A percentile compares a stretch with the other conserved stretches of the same genome.
phyloP scores from a whole-genome alignment of 2,329 filamentous ascomycete species.

The Botrytis medusae region DNA sequence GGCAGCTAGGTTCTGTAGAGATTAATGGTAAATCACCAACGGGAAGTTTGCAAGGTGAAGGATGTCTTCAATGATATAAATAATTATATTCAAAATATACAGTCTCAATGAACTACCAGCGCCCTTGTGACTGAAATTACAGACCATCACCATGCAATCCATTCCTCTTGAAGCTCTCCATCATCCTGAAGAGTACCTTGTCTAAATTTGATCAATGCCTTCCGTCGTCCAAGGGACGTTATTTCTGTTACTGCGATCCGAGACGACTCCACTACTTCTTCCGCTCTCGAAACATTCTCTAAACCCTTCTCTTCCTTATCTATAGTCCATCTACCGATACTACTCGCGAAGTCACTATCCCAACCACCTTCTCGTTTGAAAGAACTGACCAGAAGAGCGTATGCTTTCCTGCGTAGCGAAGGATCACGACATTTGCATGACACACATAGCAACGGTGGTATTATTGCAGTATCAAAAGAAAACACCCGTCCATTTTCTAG shows the following conservation, averaged over 20 bases:
- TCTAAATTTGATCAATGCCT: slow-evolving; percentile 3
- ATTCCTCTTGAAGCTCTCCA: slow-evolving; percentile 2
- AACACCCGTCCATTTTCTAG: slow-evolving; percentile 2
- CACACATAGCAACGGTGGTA: slow-evolving; percentile 14
- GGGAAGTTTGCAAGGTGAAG: neutral
- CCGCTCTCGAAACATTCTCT: neutral
- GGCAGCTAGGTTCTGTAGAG: neutral
- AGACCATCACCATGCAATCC: slow-evolving; percentile 5
- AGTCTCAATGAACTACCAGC: neutral
- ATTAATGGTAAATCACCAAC: no score
- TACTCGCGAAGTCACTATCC: slow-evolving; percentile 12
- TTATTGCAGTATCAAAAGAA: slow-evolving; percentile 5
- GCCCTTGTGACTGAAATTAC: neutral
- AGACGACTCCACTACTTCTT: slow-evolving; percentile 7
- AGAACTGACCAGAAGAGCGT: neutral
- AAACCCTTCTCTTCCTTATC: slow-evolving; percentile 20
- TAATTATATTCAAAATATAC: neutral
- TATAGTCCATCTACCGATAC: slow-evolving; percentile 19
- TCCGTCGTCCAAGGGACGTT: neutral
- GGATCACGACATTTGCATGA: slow-evolving; percentile 20
- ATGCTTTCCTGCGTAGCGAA: slow-evolving; percentile 9
- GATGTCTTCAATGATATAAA: neutral
- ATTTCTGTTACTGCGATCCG: slow-evolving; percentile 2
- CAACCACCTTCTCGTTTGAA: slow-evolving; percentile 17
- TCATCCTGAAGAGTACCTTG: neutral